Conservation (phyloP, 345 rosid genomes). For the Nephelium lappaceum region DNA sequence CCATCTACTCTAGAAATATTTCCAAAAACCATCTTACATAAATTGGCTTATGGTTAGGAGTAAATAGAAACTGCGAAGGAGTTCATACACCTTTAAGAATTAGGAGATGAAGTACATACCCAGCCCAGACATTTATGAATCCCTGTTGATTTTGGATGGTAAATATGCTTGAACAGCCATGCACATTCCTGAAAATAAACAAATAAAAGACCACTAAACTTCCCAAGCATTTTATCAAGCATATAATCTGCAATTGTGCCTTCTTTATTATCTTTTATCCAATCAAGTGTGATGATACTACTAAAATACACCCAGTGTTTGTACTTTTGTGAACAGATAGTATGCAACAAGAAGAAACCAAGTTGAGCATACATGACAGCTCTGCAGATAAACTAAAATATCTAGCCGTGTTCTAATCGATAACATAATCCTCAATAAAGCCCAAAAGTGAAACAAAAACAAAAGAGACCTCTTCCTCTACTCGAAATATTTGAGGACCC, state of each 20-base stretch:
- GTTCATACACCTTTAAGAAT: neutral
- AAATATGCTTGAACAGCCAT: slow-evolving; percentile 83
- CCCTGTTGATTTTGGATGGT: slow-evolving; percentile 79
- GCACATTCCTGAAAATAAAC: slow-evolving; percentile 73
- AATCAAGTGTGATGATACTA: neutral
- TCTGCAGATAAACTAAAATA: neutral
- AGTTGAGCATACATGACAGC: neutral
- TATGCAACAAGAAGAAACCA: neutral
- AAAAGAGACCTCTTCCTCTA: slow-evolving; percentile 57
- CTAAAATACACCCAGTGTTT: neutral
- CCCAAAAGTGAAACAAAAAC: neutral
- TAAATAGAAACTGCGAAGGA: neutral
- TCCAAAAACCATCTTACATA: neutral
- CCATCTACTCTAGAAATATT: neutral
- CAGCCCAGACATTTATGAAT: slow-evolving; percentile 68
- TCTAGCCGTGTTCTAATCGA: neutral
- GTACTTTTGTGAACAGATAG: neutral
- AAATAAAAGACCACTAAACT: neutral
- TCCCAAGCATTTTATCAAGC: slow-evolving; percentile 3
- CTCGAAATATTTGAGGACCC: slow-evolving; percentile 43
- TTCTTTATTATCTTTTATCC: neutral
- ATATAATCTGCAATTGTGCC: neutral
- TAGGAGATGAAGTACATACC: slow-evolving; percentile 45
- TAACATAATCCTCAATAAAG: neutral
- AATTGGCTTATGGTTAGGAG: neutral